These are phyloP conservation scores for Salicornia ramosissima DNA, from an alignment of 148 eudicot species.

Conservation along the genomic window DNA sequence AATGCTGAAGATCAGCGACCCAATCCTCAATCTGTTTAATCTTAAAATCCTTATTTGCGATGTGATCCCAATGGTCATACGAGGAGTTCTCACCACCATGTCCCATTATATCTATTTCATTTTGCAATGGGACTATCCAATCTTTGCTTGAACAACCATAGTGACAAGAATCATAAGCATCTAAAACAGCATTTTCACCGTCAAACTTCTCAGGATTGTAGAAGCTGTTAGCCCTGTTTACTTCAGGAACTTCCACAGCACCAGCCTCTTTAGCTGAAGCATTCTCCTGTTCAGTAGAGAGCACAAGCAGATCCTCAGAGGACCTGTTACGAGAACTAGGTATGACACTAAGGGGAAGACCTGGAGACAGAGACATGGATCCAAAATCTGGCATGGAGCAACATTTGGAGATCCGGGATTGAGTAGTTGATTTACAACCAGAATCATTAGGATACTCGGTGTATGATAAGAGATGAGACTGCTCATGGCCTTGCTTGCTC, in stretches of 20 bases:
- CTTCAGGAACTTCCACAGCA: slow-evolving; percentile 13
- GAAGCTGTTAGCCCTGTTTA: slow-evolving; percentile 25
- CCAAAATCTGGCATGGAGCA: slow-evolving; percentile 56
- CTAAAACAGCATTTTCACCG: slow-evolving; percentile 36
- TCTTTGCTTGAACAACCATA: slow-evolving; percentile 63
- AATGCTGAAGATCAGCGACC: slow-evolving; percentile 72
- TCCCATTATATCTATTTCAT: slow-evolving; percentile 33
- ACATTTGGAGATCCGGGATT: slow-evolving; percentile 41
- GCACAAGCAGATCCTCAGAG: slow-evolving; percentile 42
- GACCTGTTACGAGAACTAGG: slow-evolving; percentile 41
- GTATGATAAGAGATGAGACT: slow-evolving; percentile 26
- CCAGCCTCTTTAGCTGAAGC: slow-evolving; percentile 26
- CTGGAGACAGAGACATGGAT: slow-evolving; percentile 26
- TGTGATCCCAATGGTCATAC: slow-evolving; percentile 29
- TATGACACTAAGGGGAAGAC: slow-evolving; percentile 8
- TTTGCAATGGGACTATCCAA: slow-evolving; percentile 64
- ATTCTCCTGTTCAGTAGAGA: slow-evolving; percentile 32
- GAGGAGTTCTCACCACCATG: slow-evolving; percentile 36
- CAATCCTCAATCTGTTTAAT: slow-evolving; percentile 68
- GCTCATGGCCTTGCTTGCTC: slow-evolving; percentile 34
- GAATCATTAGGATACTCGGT: slow-evolving; percentile 27
- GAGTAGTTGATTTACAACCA: slow-evolving; percentile 25
- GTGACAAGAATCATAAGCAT: slow-evolving; percentile 41
- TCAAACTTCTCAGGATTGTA: slow-evolving; percentile 30
- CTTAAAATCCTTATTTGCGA: slow-evolving; percentile 49